phyloP scores from a whole-genome alignment of 352 stramenopile genomes.

The Albugo candida region DNA sequence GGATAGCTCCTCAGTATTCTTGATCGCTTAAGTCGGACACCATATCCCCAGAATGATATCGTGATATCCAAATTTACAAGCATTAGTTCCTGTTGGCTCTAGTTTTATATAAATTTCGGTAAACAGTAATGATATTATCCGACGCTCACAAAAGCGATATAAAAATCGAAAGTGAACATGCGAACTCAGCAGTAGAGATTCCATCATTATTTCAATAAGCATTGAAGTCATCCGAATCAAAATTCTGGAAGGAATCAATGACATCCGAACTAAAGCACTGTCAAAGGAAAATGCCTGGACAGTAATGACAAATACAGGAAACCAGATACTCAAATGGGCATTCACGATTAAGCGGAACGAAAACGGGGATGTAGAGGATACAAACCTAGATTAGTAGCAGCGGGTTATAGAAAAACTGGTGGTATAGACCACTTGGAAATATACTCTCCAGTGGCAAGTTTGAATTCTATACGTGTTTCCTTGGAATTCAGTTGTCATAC shows the following conservation, averaged over 20 bases:
- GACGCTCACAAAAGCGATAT: too few species aligned
- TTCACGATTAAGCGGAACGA: constrained; percentile 7
- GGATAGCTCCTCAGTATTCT: too few species aligned
- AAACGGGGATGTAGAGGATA: constrained; percentile 4
- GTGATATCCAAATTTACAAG: too few species aligned
- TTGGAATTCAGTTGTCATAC: neutral
- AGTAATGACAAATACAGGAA: neutral
- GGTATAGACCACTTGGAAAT: constrained; percentile 4
- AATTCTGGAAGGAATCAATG: constrained; percentile 4
- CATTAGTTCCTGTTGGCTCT: too few species aligned
- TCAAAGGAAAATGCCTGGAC: constrained; percentile 8
- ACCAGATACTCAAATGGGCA: constrained; percentile 10
- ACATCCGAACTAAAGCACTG: constrained; percentile 2
- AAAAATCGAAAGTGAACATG: too few species aligned
- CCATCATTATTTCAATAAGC: too few species aligned
- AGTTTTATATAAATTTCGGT: too few species aligned
- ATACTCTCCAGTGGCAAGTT: constrained; percentile 6
- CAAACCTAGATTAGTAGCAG: constrained; percentile 6
- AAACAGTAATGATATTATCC: too few species aligned
- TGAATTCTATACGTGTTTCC: constrained; percentile 5
- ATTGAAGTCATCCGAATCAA: too few species aligned
- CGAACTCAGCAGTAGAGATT: too few species aligned
- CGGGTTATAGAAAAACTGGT: constrained; percentile 1
- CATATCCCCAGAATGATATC: too few species aligned
- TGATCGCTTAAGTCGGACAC: too few species aligned